phyloP scores from a whole-genome alignment of 2,329 filamentous ascomycete species.

The Botrytis byssoidea region DNA sequence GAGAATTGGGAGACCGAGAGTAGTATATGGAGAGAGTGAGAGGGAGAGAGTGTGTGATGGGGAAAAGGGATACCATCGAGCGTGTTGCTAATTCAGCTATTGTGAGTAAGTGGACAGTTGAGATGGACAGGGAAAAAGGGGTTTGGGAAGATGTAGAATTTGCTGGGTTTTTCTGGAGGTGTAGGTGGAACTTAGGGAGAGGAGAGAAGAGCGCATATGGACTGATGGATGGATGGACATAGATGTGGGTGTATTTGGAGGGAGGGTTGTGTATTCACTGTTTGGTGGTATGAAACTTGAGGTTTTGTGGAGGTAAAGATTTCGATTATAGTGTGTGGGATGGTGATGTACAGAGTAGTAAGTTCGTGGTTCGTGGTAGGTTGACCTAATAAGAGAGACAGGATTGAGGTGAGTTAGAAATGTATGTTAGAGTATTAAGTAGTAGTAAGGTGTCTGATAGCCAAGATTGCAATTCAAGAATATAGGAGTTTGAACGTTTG shows the following conservation, averaged over 20 bases:
- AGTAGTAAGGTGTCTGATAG: too few relatives aligned
- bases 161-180: too few relatives aligned
- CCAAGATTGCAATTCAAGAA: too few relatives aligned
- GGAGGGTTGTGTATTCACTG: not conserved
- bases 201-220: too few relatives aligned
- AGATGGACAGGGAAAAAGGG: not conserved
- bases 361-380: not conserved
- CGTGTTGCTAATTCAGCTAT: not conserved
- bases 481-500: too few relatives aligned
- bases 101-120: not conserved
- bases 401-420: not conserved
- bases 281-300: not conserved
- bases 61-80: not conserved
- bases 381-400: not conserved
- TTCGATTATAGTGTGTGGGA: not conserved
- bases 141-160: too few relatives aligned
- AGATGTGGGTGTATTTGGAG: too few relatives aligned
- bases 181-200: too few relatives aligned
- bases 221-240: rapidly evolving
- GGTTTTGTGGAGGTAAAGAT: not conserved
- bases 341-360: not conserved
- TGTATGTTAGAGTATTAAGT: not conserved
- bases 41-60: too few relatives aligned
- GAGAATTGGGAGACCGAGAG: not conserved
- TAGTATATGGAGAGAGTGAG: too few relatives aligned